Evolutionary conservation across 108 stramenopile genomes (phyloP).

Genomic region (Cyclotella choctawhatcheeana): DNA sequence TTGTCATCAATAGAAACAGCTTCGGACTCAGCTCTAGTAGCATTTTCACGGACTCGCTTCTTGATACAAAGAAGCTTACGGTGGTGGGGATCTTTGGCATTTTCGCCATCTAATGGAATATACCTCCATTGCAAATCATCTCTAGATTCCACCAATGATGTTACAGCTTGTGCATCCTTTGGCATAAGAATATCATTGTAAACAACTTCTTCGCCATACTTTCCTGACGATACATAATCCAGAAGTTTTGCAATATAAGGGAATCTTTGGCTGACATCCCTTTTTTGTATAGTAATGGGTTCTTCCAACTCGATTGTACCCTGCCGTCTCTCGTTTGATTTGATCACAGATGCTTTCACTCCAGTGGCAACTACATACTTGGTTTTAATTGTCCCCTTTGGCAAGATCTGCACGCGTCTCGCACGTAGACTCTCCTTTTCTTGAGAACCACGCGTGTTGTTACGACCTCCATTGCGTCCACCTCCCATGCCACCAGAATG

Average conservation of each 20-base stretch:
- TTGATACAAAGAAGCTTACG: slow-evolving; percentile 61
- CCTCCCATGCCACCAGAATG: slow-evolving; percentile 24
- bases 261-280: slow-evolving; percentile 60
- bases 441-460: slow-evolving; percentile 12
- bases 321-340: slow-evolving; percentile 61
- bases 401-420: slow-evolving; percentile 66
- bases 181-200: slow-evolving; percentile 66
- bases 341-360: slow-evolving; percentile 59
- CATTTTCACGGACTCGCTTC: no score
- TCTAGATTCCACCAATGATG: slow-evolving; percentile 57
- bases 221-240: slow-evolving; percentile 49
- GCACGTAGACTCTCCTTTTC: slow-evolving; percentile 80
- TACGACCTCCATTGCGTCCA: slow-evolving; percentile 24
- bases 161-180: slow-evolving; percentile 63
- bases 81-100: slow-evolving; percentile 33
- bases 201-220: slow-evolving; percentile 52
- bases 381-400: slow-evolving; percentile 52
- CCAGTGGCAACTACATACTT: slow-evolving; percentile 59
- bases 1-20: neutral
- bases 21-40: no score
- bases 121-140: slow-evolving; percentile 49
- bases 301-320: slow-evolving; percentile 66
- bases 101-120: slow-evolving; percentile 21
- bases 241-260: slow-evolving; percentile 72
- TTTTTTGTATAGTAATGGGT: slow-evolving; percentile 27